Evolutionary conservation across 257 asterid genomes (phyloP).

Genomic region (Gardenia jasminoides): DNA sequence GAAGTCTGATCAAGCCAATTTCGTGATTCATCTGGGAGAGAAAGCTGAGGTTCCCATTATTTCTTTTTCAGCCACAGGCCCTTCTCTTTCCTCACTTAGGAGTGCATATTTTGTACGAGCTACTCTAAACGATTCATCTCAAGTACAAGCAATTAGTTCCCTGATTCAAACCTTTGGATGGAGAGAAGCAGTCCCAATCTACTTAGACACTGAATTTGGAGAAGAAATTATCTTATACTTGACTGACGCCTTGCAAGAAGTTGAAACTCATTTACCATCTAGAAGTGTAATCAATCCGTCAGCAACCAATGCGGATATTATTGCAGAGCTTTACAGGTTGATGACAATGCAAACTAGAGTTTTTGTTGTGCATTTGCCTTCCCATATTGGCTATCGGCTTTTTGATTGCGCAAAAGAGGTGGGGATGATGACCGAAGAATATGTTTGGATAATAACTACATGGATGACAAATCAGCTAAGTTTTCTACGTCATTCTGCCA

Average conservation of each 20-base stretch:
- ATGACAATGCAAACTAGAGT: slow-evolving; percentile 46
- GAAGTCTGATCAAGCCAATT: slow-evolving; percentile 14
- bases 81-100: slow-evolving; percentile 27
- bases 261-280: slow-evolving; percentile 32
- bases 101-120: slow-evolving; percentile 37
- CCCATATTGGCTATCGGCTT: slow-evolving; percentile 26
- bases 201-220: slow-evolving; percentile 46
- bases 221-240: slow-evolving; percentile 44
- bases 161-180: slow-evolving; percentile 36
- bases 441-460: slow-evolving; percentile 44
- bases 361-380: slow-evolving; percentile 37
- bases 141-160: slow-evolving; percentile 49
- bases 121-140: slow-evolving; percentile 42
- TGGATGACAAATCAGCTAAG: slow-evolving; percentile 27
- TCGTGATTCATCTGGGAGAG: slow-evolving; percentile 32
- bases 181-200: slow-evolving; percentile 39
- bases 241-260: slow-evolving; percentile 39
- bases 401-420: slow-evolving; percentile 32
- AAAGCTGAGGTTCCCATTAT: slow-evolving; percentile 42
- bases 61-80: slow-evolving; percentile 49
- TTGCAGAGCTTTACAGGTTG: slow-evolving; percentile 37
- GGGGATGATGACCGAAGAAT: no score
- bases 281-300: slow-evolving; percentile 39
- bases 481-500: slow-evolving; percentile 18
- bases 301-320: slow-evolving; percentile 35